These are phyloP conservation scores for Tetrastigma voinierianum DNA, from an alignment of 164 flowering plant genomes.

Conservation along the genomic window DNA sequence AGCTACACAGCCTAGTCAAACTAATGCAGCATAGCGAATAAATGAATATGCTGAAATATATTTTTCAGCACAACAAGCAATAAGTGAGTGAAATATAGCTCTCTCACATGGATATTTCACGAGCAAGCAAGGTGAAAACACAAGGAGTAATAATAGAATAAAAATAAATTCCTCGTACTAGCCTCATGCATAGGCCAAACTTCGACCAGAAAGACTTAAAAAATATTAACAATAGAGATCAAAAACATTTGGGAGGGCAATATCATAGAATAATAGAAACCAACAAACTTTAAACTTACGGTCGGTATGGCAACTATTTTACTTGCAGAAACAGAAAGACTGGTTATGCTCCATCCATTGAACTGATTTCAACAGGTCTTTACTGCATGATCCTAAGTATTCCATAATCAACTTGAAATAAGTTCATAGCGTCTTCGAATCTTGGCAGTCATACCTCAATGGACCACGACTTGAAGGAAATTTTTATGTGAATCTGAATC, in stretches of 20 bases:
- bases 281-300: conserved; percentile 47
- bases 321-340: conserved; percentile 84
- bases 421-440: conserved; percentile 80
- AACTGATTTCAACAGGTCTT: conserved; percentile 35
- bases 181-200: neutral
- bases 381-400: conserved; percentile 45
- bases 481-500: conserved; percentile 62
- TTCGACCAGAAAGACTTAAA: neutral
- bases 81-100: too few relatives aligned
- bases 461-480: conserved; percentile 97
- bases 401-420: conserved; percentile 88
- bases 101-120: too few relatives aligned
- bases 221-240: neutral
- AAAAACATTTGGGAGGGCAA: neutral
- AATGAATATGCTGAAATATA: too few relatives aligned
- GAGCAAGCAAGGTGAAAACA: too few relatives aligned
- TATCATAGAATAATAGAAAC: conserved; percentile 2
- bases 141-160: too few relatives aligned
- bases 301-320: conserved; percentile 68
- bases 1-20: too few relatives aligned
- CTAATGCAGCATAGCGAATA: too few relatives aligned
- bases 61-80: too few relatives aligned
- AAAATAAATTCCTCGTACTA: too few relatives aligned
- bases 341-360: conserved; percentile 70
- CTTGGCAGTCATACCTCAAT: conserved; percentile 74